Evolutionary conservation across 116 monocot species (phyloP).

Genomic region (Iris pallida): DNA sequence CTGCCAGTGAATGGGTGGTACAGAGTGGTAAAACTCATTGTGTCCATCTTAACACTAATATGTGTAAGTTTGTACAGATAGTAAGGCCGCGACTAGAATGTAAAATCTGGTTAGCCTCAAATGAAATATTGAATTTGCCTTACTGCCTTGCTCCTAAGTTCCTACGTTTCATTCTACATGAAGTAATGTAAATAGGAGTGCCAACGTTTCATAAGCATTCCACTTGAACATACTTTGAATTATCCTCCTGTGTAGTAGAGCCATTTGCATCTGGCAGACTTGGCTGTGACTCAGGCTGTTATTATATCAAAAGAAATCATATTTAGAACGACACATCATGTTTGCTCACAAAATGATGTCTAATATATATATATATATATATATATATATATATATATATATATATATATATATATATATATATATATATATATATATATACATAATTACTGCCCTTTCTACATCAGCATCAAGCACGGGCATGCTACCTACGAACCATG

Average conservation of each 20-base stretch:
- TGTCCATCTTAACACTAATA: no score
- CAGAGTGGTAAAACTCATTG: no score
- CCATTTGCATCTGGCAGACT: conserved; percentile 56
- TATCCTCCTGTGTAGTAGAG: conserved; percentile 49
- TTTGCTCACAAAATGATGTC: not conserved
- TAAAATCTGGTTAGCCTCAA: no score
- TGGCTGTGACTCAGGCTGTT: conserved; percentile 60
- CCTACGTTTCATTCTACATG: not conserved
- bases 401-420: conserved; percentile 53
- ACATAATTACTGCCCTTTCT: conserved; percentile 76
- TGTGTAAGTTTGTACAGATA: no score
- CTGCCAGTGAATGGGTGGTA: no score
- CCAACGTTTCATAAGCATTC: not conserved
- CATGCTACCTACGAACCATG: conserved; percentile 37
- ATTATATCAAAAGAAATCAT: conserved; percentile 28
- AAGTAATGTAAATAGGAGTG: not conserved
- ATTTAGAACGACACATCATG: not conserved
- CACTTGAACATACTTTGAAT: conserved; percentile 63
- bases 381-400: conserved; percentile 35
- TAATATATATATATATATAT: conserved; percentile 60
- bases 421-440: conserved; percentile 63
- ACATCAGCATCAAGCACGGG: conserved; percentile 32
- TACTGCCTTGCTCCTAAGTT: not conserved
- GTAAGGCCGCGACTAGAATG: no score
- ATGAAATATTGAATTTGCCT: no score